phyloP scores from a whole-genome alignment of 352 stramenopile genomes.

The Phytophthora colocasiae region DNA sequence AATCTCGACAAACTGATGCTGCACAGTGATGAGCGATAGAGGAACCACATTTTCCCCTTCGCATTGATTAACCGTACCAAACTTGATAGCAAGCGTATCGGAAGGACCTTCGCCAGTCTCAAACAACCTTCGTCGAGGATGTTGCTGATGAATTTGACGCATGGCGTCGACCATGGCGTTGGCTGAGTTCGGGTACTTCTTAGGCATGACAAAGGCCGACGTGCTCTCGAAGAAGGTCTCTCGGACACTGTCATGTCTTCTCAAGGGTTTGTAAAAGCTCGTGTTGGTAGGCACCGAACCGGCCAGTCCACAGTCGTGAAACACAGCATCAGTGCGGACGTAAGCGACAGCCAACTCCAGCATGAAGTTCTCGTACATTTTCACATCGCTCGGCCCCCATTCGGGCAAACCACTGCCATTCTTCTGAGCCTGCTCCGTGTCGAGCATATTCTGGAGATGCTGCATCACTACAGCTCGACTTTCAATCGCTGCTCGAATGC shows the following conservation, averaged over 20 bases:
- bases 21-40: constrained; percentile 2
- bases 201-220: constrained; percentile 11
- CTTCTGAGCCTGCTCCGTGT: not conserved
- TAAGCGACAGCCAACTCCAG: constrained; percentile 8
- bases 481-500: constrained; percentile 11
- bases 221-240: constrained; percentile 22
- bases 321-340: constrained; percentile 9
- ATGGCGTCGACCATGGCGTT: constrained; percentile 18
- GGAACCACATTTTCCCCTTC: constrained; percentile 3
- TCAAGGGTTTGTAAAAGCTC: constrained; percentile 20
- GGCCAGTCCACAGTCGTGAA: constrained; percentile 5
- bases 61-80: constrained; percentile 10
- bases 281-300: not conserved
- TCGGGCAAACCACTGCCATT: not conserved
- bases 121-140: constrained; percentile 3
- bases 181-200: constrained; percentile 8
- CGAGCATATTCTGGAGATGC: constrained; percentile 8
- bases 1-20: constrained; percentile 14
- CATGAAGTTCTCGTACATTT: constrained; percentile 13
- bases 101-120: not conserved
- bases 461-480: constrained; percentile 2
- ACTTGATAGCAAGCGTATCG: constrained; percentile 27
- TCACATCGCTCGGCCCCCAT: constrained; percentile 9
- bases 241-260: constrained; percentile 5
- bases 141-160: constrained; percentile 12